Percentiles rank a stretch among this genome's conserved stretches.
Conservation (phyloP, 306 rosid genomes). For the Crotalaria pallida region DNA sequence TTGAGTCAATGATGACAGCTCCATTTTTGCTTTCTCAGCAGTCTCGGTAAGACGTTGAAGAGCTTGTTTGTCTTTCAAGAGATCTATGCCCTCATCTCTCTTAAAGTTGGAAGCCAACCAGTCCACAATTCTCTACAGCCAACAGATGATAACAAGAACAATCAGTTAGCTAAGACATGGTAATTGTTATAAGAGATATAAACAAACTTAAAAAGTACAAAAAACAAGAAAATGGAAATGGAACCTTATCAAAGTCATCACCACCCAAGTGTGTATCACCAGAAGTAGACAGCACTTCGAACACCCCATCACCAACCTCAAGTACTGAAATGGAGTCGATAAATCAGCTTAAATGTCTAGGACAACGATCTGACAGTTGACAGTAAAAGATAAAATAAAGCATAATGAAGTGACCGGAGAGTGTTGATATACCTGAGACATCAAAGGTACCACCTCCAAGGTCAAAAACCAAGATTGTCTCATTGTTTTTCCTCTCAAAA, state of each 20-base stretch:
- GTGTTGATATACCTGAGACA: slow-evolving; percentile 81
- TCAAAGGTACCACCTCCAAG: slow-evolving; percentile 99
- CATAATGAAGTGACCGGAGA: neutral
- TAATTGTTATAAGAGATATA: neutral
- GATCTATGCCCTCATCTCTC: slow-evolving; percentile 84
- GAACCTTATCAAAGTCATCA: slow-evolving; percentile 94
- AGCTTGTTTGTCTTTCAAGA: slow-evolving; percentile 93
- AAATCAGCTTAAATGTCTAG: neutral
- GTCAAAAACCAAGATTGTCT: slow-evolving; percentile 93
- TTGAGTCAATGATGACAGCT: slow-evolving; percentile 86
- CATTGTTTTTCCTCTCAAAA: slow-evolving; percentile 87
- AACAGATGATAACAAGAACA: neutral
- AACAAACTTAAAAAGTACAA: neutral
- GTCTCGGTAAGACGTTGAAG: slow-evolving; percentile 98
- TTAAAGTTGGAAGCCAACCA: slow-evolving; percentile 79
- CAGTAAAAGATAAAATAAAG: neutral
- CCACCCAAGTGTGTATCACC: slow-evolving; percentile 99
- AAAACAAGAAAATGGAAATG: neutral
- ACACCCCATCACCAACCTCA: slow-evolving; percentile 98
- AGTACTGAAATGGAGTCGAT: slow-evolving; percentile 41
- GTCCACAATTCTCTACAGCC: slow-evolving; percentile 77
- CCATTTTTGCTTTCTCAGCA: slow-evolving; percentile 97
- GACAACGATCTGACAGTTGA: neutral
- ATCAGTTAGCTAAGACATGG: neutral
- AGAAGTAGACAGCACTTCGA: slow-evolving; percentile 94